These are phyloP conservation scores for Cordyceps militaris DNA, from an alignment of 2,329 filamentous ascomycete species.

Conservation along the genomic window DNA sequence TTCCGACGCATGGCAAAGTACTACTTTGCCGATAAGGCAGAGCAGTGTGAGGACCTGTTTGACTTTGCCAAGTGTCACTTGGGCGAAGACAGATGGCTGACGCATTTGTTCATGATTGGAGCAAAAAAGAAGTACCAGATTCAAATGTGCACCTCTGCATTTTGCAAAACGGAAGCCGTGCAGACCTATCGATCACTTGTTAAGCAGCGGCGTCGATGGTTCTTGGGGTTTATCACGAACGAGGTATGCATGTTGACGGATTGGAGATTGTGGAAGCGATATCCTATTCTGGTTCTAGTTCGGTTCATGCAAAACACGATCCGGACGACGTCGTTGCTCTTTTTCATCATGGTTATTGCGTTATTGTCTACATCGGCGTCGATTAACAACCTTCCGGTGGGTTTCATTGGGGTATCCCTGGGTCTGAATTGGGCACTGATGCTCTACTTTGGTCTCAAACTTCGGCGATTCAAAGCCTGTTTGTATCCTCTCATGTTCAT, in stretches of 20 bases:
- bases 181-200: conserved; percentile 78
- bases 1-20: conserved; percentile 97
- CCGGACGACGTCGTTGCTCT: conserved; percentile 83
- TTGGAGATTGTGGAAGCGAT: conserved; percentile 81
- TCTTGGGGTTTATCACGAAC: conserved; percentile 94
- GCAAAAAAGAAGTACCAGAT: conserved; percentile 91
- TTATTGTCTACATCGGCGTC: conserved; percentile 77
- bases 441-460: conserved; percentile 86
- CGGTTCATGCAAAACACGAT: conserved; percentile 96
- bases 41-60: conserved; percentile 91
- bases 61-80: conserved; percentile 94
- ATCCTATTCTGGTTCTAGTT: conserved; percentile 77
- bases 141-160: conserved; percentile 93
- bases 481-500: conserved; percentile 94
- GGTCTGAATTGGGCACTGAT: conserved; percentile 93
- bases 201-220: conserved; percentile 95
- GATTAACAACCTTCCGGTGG: conserved; percentile 73
- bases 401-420: conserved; percentile 87
- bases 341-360: conserved; percentile 88
- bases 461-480: conserved; percentile 88
- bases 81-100: conserved; percentile 94
- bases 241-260: conserved; percentile 98
- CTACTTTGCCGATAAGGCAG: conserved; percentile 95
- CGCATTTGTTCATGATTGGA: conserved; percentile 97
- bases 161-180: conserved; percentile 97